These are phyloP conservation scores for Blastobotrys attinorum DNA, from an alignment of 805 yeast species.

Conservation along the genomic window DNA sequence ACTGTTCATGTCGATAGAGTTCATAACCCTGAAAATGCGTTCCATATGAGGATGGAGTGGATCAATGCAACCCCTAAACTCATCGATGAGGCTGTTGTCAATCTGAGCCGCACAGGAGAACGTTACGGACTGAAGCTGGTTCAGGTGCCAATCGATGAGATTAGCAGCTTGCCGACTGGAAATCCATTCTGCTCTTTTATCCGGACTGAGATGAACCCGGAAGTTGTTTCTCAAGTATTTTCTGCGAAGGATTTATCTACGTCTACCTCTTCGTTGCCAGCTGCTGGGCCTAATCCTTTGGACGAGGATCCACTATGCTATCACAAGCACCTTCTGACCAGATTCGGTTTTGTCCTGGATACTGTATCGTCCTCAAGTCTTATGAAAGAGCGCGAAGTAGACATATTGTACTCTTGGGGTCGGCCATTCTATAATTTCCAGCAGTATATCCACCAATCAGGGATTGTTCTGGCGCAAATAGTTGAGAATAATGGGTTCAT, in stretches of 20 bases:
- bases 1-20: conserved; percentile 85
- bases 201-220: conserved; percentile 43
- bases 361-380: conserved; percentile 65
- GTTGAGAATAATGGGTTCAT: conserved; percentile 70
- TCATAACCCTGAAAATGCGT: conserved; percentile 92
- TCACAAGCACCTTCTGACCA: conserved; percentile 64
- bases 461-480: conserved; percentile 83
- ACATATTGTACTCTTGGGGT: conserved; percentile 87
- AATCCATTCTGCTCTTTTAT: conserved; percentile 89
- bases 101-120: conserved; percentile 79
- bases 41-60: conserved; percentile 90
- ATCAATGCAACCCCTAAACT: conserved; percentile 78
- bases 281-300: conserved; percentile 26
- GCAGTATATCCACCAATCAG: conserved; percentile 85
- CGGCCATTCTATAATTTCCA: conserved; percentile 70
- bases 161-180: conserved; percentile 61
- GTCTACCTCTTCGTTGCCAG: conserved; percentile 2
- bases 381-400: conserved; percentile 35
- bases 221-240: too few species aligned
- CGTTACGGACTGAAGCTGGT: conserved; percentile 73
- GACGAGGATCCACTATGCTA: conserved; percentile 41
- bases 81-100: conserved; percentile 67
- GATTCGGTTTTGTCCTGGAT: conserved; percentile 71
- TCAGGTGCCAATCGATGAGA: conserved; percentile 87
- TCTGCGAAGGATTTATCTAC: too few species aligned